Conservation (phyloP, 352 stramenopile genomes). For the Peronospora farinosa region DNA sequence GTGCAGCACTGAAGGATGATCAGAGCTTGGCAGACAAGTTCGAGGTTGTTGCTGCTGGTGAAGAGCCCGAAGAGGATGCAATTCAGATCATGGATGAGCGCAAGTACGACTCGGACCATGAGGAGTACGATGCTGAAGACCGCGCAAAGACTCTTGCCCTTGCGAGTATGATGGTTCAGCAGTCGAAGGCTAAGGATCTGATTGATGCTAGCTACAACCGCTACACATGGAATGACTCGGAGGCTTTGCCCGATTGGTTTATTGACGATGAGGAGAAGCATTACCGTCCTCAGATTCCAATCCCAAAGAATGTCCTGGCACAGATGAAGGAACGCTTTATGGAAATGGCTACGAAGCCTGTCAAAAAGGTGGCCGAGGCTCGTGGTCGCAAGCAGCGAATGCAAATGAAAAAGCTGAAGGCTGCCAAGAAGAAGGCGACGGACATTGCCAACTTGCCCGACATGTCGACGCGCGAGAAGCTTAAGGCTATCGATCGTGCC, state of each 20-base stretch:
- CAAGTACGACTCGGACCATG: conserved; percentile 93
- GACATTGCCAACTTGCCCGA: conserved; percentile 93
- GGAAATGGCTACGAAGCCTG: conserved; percentile 93
- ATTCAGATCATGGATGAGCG: conserved; percentile 78
- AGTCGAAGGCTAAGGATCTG: conserved; percentile 95
- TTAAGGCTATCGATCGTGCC: conserved; percentile 96
- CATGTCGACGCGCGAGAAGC: conserved; percentile 96
- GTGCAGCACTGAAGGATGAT: conserved; percentile 41
- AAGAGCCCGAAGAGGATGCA: conserved; percentile 42
- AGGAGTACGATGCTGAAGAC: conserved; percentile 97
- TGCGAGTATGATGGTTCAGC: conserved; percentile 97
- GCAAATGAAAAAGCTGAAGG: conserved; percentile 91
- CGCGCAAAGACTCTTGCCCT: conserved; percentile 94
- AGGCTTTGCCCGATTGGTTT: conserved; percentile 97
- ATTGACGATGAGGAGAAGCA: conserved; percentile 93
- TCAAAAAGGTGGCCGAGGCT: conserved; percentile 99
- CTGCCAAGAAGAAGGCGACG: conserved; percentile 96
- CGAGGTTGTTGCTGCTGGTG: conserved; percentile 43
- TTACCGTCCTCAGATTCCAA: conserved; percentile 96
- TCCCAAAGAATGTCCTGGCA: conserved; percentile 93
- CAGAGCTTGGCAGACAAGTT: conserved; percentile 22
- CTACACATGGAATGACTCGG: conserved; percentile 97
- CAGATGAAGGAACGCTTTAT: conserved; percentile 98
- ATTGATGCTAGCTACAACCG: conserved; percentile 99
- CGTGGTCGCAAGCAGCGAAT: conserved; percentile 92